Evolutionary conservation across 176 grass and related monocot genomes (phyloP), one percentile per base, ranked within the genome.

Genomic region (Triticum monococcum): DNA sequence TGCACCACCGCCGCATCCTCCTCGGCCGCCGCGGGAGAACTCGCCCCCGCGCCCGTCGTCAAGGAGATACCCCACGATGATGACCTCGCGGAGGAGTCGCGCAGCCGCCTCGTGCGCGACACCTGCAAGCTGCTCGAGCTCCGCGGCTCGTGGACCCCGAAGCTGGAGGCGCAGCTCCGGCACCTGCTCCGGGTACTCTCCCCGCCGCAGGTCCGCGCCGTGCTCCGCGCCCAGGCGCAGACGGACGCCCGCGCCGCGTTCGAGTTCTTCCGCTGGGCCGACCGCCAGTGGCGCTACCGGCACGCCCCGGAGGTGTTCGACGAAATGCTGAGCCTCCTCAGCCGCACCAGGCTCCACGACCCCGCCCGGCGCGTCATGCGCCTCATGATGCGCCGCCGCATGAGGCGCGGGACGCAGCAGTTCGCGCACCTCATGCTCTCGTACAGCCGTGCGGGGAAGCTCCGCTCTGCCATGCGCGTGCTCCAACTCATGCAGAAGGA

Each of bases 401-500:
- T 98, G 13, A 79, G 78, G 14, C 86, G 77, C 30, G 80, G 64
- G 0, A 65, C 96, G 4, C 80, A 68, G 86, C 81, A 89, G 46
- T 98, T 96, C 57, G 69, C 81, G 12, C 91, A 91, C 28, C 81
- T 98, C 67, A 98, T 98, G 96, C 83, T 98, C 80, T 85, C 93
- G 0, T 98, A 98, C 83, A 96, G 96, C 86, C 88, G 92, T 1
- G 91, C 92, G 0, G 88, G 93, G 74, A 98, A 96, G 88, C 82
- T 98, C 54, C 91, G 96, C 17, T 92, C 87, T 2, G 93, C 93
- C 37, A 94, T 98, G 96, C 88, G 96, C 12, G 96, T 98, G 69
- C 89, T 98, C 84, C 89, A 90, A 17, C 82, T 98, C 70, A 96
- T 98, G 93, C 93, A 98, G 82, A 98, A 94, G 86, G 93, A 95